These are phyloP conservation scores for Globisporangium abappressorium DNA, from an alignment of 352 stramenopile species.

Conservation along the genomic window DNA sequence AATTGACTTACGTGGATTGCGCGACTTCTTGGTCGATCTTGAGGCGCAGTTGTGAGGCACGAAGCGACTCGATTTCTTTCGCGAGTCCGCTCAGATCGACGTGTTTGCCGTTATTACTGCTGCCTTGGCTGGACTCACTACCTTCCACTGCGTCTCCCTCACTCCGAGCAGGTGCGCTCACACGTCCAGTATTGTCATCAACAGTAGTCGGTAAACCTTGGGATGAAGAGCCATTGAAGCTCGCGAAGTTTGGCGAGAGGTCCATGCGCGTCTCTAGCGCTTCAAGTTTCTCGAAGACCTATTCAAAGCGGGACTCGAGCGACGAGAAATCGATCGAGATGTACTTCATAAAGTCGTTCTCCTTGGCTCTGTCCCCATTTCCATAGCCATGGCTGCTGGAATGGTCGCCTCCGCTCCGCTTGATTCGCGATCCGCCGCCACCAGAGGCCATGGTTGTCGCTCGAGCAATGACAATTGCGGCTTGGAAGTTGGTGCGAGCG, in stretches of 20 bases:
- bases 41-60: conserved; percentile 48
- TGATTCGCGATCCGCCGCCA: neutral
- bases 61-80: conserved; percentile 51
- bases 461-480: neutral
- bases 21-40: conserved; percentile 59
- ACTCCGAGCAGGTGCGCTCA: neutral
- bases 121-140: neutral
- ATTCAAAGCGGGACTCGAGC: conserved; percentile 48
- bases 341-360: conserved; percentile 44
- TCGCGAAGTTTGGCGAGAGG: neutral
- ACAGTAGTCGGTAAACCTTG: neutral
- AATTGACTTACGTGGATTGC: conserved; percentile 25
- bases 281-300: conserved; percentile 43
- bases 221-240: neutral
- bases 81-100: conserved; percentile 27
- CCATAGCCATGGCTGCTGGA: neutral
- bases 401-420: neutral
- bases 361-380: neutral
- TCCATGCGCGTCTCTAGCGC: conserved; percentile 29
- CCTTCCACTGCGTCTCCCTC: neutral
- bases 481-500: neutral
- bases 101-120: conserved; percentile 10
- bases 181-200: neutral
- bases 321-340: conserved; percentile 45
- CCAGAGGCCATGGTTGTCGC: conserved; percentile 1